A percentile compares a stretch with the other conserved stretches of the same genome.
Conservation (phyloP, 176 grass and related monocot species). For the Oryza coarctata region DNA sequence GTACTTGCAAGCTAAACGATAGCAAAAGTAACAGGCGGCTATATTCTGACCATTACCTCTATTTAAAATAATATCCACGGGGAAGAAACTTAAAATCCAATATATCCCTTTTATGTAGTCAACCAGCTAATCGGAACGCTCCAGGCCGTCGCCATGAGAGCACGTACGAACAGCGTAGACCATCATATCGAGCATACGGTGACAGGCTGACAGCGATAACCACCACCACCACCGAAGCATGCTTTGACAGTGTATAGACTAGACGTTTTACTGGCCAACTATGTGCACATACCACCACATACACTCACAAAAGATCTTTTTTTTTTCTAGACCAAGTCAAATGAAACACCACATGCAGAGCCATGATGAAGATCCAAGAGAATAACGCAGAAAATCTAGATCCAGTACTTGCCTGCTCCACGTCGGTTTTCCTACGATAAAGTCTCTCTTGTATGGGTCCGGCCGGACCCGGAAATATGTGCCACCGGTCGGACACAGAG, state of each 20-base stretch:
- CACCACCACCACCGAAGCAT: conserved; percentile 1
- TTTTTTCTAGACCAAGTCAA: not conserved
- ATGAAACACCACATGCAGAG: conserved; percentile 9
- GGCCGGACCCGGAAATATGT: conserved; percentile 24
- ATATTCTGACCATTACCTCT: not conserved
- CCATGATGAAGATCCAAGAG: conserved; percentile 21
- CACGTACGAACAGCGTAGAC: conserved; percentile 2
- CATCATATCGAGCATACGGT: conserved; percentile 36
- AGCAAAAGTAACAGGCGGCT: not conserved
- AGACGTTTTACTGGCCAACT: not conserved
- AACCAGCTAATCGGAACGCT: not conserved
- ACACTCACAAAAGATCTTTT: not conserved
- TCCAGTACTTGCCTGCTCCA: conserved; percentile 33
- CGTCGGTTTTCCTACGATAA: conserved; percentile 38
- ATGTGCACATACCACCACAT: not conserved
- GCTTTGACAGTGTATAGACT: not conserved
- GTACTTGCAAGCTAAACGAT: not conserved
- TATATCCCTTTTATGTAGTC: not conserved
- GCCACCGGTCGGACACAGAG: not conserved
- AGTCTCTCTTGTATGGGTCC: conserved; percentile 24
- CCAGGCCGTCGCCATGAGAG: not conserved
- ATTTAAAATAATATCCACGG: not conserved
- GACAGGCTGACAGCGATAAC: conserved; percentile 17
- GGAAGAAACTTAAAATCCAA: not conserved
- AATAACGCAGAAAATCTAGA: conserved; percentile 36